These are phyloP conservation scores for Penicillium corylophilum DNA, from an alignment of 2,329 filamentous ascomycete genomes.

Conservation along the genomic window DNA sequence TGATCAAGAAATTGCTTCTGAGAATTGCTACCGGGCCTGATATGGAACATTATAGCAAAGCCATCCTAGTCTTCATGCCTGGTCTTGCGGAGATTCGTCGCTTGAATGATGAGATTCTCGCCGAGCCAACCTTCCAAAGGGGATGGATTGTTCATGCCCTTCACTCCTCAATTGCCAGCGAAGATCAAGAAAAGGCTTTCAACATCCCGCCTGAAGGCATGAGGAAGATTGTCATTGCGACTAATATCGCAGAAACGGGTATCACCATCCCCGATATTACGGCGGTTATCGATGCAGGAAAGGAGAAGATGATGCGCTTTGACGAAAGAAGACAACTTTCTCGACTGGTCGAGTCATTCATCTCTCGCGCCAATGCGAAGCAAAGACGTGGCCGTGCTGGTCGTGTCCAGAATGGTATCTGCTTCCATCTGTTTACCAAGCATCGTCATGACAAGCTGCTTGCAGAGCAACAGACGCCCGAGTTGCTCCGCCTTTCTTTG, in stretches of 20 bases:
- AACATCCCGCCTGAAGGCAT: slow-evolving; percentile 75
- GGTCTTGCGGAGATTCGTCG: slow-evolving; percentile 90
- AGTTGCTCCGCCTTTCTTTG: slow-evolving; percentile 89
- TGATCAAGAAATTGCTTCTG: slow-evolving; percentile 76
- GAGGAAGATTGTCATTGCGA: slow-evolving; percentile 92
- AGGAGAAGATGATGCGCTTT: slow-evolving; percentile 94
- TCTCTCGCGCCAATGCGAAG: slow-evolving; percentile 92
- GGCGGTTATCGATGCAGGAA: slow-evolving; percentile 93
- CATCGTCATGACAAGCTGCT: slow-evolving; percentile 80
- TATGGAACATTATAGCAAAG: slow-evolving; percentile 74
- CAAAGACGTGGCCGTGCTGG: slow-evolving; percentile 91
- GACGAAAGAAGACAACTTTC: slow-evolving; percentile 92
- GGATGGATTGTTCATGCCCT: slow-evolving; percentile 86
- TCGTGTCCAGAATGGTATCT: slow-evolving; percentile 90
- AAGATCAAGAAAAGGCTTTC: slow-evolving; percentile 95
- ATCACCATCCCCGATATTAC: slow-evolving; percentile 98
- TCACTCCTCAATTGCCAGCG: slow-evolving; percentile 91
- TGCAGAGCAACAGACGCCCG: slow-evolving; percentile 89
- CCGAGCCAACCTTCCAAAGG: slow-evolving; percentile 70
- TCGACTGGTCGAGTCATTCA: slow-evolving; percentile 87
- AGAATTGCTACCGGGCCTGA: slow-evolving; percentile 69
- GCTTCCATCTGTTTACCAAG: slow-evolving; percentile 94
- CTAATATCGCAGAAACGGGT: slow-evolving; percentile 97
- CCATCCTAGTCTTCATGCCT: slow-evolving; percentile 90
- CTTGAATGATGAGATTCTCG: slow-evolving; percentile 79